Base-by-base conservation (phyloP, 441 rosid genomes). In the Euphorbia corollata region DNA sequence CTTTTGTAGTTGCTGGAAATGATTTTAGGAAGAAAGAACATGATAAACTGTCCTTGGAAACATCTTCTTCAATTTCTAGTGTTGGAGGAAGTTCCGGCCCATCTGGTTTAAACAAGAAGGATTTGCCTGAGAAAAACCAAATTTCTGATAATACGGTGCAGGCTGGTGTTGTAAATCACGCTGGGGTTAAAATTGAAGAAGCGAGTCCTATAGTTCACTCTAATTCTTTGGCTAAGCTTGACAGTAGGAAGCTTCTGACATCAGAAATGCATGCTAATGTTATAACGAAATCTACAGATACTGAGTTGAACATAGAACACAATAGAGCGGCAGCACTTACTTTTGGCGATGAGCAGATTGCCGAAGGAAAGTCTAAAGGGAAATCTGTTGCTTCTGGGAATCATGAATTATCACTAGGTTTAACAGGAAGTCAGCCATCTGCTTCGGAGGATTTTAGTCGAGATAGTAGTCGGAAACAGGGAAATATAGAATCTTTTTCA, bases 151-250 rank as follows among this genome's bases (percentile, higher is more conserved):
- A 67, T 38, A 23, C 38, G 60, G 66, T 63, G 60, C 77, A 64
- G 51, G 38, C 47, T 53, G 34, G 23, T 11, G 30, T 22, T 63
- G 39, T 16, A 61, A 54, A 53, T 20, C 56, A 54, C 19, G 48
- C 48, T 39, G 65, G 66, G 38, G 82, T 79, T 24, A 79, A 77
- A 76, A 59, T 62, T 61, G 89, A 87, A 68, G 82, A 76, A 77
- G 68, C 68, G 12, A 70, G 32, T 74, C 70, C 61, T 68, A 50
- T 27, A 27, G 32, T 27, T 27, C 32, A 27, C 32, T 27, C 32
- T 27, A 4, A 27, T 68, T 65, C 81, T 61, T 61, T 76, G 70
- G 68, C 73, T 56, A 71, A 64, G 20, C 59, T 66, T 62, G 75
- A 30, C 59, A 51, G 51, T 19, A 66, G 64, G 71, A 81, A 80